These are phyloP conservation scores for Cytidiella melzeri DNA, from an alignment of 768 basidiomycete species.

Conservation along the genomic window DNA sequence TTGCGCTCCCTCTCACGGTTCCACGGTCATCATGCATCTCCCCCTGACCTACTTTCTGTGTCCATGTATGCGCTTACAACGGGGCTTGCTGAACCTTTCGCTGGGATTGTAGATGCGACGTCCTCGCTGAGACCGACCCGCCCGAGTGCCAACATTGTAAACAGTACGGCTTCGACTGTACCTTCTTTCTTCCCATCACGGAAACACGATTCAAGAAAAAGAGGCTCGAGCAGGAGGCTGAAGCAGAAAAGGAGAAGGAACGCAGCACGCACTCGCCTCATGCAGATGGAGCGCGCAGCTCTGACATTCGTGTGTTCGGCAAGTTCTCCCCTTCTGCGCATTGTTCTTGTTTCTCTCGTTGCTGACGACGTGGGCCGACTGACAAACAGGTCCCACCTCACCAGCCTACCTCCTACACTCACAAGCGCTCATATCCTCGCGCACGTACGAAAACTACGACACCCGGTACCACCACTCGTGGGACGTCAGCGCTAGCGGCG, in stretches of 20 bases:
- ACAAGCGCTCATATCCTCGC: slow-evolving; percentile 77
- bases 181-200: slow-evolving; percentile 96
- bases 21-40: background rate
- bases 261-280: slow-evolving; percentile 40
- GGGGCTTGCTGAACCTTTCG: slow-evolving; percentile 13
- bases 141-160: slow-evolving; percentile 92
- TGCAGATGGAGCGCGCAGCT: slow-evolving; percentile 38
- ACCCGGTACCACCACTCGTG: slow-evolving; percentile 83
- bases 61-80: slow-evolving; percentile 7
- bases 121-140: slow-evolving; percentile 71
- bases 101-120: slow-evolving; percentile 61
- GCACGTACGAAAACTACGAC: slow-evolving; percentile 84
- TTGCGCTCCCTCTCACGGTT: slow-evolving; percentile 1
- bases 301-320: slow-evolving; percentile 56
- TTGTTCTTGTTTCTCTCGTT: slow-evolving; percentile 1
- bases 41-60: slow-evolving; percentile 5
- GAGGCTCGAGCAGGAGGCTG: slow-evolving; percentile 67
- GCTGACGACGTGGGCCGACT: slow-evolving; percentile 1
- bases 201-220: slow-evolving; percentile 99
- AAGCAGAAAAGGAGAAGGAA: slow-evolving; percentile 29
- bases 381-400: slow-evolving; percentile 71
- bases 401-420: slow-evolving; percentile 86
- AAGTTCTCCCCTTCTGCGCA: slow-evolving; percentile 14
- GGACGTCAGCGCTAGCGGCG: slow-evolving; percentile 77
- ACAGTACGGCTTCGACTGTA: slow-evolving; percentile 89